These are phyloP conservation scores for Nicotiana benthamiana DNA, from an alignment of 257 asterid genomes.

Conservation along the genomic window DNA sequence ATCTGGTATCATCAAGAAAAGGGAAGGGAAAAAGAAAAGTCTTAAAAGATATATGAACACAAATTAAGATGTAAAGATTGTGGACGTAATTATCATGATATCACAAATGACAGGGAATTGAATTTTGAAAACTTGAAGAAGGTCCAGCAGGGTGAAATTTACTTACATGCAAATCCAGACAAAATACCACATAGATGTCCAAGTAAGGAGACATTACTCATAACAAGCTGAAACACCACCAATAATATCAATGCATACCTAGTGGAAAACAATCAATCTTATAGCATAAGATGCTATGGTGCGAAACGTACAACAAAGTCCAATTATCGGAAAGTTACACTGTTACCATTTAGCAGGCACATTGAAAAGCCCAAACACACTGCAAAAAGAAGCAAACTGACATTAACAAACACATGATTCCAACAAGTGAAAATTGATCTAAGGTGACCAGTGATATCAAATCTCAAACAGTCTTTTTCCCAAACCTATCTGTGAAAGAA, in stretches of 20 bases:
- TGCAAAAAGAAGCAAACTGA: slow-evolving; percentile 30
- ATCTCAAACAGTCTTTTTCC: neutral
- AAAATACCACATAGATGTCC: slow-evolving; percentile 57
- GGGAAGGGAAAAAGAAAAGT: neutral
- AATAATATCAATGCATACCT: slow-evolving; percentile 70
- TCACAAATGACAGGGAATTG: neutral
- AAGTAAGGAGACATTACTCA: slow-evolving; percentile 62
- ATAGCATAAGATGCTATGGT: neutral
- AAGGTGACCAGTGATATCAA: slow-evolving; percentile 4
- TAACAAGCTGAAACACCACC: slow-evolving; percentile 61
- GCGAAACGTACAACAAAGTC: neutral
- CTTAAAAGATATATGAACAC: neutral
- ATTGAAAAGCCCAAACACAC: slow-evolving; percentile 88
- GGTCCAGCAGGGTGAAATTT: neutral
- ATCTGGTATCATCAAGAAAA: slow-evolving; percentile 23
- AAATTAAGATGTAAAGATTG: neutral
- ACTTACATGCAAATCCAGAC: slow-evolving; percentile 63
- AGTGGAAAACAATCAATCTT: slow-evolving; percentile 6
- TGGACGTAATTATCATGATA: neutral
- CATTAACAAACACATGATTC: slow-evolving; percentile 16
- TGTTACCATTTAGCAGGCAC: slow-evolving; percentile 89
- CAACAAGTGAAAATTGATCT: slow-evolving; percentile 2
- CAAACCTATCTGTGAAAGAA: neutral
- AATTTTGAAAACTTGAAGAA: neutral
- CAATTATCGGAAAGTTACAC: neutral